Evolutionary conservation across 2,329 filamentous ascomycete genomes (phyloP).

Genomic region (Sporothrix pallida): DNA sequence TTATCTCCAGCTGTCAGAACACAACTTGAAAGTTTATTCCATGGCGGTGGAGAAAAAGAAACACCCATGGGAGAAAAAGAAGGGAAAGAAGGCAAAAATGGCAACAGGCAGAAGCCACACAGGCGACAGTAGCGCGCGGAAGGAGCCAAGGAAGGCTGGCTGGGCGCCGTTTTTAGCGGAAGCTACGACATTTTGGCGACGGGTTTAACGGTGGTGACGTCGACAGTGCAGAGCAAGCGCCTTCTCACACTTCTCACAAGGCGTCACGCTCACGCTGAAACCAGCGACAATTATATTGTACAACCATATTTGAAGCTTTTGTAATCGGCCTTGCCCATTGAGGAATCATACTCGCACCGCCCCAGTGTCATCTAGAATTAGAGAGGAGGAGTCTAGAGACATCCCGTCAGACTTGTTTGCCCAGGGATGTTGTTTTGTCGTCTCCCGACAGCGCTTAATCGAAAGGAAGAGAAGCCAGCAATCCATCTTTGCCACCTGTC

Average conservation of each 20-base stretch:
- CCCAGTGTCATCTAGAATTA: background rate
- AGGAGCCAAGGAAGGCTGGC: constrained; percentile 9
- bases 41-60: background rate
- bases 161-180: constrained; percentile 9
- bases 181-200: background rate
- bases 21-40: constrained; percentile 7
- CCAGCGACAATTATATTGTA: constrained; percentile 1
- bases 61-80: background rate
- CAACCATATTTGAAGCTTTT: background rate
- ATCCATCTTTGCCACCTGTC: background rate
- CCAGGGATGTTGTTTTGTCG: background rate
- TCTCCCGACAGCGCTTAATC: background rate
- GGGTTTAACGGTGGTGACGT: constrained; percentile 1
- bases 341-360: background rate
- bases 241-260: background rate
- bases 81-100: background rate
- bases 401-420: background rate
- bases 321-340: background rate
- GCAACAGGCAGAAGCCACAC: background rate
- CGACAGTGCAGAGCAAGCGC: background rate
- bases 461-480: background rate
- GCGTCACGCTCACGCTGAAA: background rate
- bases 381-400: no score
- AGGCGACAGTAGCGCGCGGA: constrained; percentile 18
- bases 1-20: constrained; percentile 8